Percentiles rank a stretch among this genome's conserved stretches.
Evolutionary conservation across 305 asterid genomes (phyloP).

Genomic region (Ilex paraguariensis): DNA sequence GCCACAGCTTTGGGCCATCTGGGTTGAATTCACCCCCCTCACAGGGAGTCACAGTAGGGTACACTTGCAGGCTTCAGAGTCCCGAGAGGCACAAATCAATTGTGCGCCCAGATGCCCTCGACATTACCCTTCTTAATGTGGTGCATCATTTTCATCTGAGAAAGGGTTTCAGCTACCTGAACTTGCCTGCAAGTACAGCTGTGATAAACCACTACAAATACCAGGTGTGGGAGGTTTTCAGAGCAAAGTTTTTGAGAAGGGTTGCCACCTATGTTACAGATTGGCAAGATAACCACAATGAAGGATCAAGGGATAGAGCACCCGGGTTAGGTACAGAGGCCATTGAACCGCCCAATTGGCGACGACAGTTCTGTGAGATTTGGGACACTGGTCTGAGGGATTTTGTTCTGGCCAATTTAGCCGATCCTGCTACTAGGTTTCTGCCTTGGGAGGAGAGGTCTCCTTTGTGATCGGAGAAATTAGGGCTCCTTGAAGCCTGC

Average conservation of each 20-base stretch:
- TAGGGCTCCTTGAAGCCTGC: slow-evolving; percentile 2
- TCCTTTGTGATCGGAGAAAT: slow-evolving; percentile 7
- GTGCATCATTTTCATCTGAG: slow-evolving; percentile 84
- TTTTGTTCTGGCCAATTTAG: slow-evolving; percentile 69
- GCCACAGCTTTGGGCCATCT: slow-evolving; percentile 94
- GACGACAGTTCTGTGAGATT: slow-evolving; percentile 74
- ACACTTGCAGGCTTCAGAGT: slow-evolving; percentile 81
- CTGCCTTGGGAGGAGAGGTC: slow-evolving; percentile 84
- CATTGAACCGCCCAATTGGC: slow-evolving; percentile 85
- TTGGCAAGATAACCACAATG: slow-evolving; percentile 86
- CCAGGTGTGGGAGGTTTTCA: slow-evolving; percentile 88
- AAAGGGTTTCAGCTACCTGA: slow-evolving; percentile 58
- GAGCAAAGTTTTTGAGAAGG: slow-evolving; percentile 74
- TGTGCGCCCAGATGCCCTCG: slow-evolving; percentile 67
- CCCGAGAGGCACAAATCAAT: slow-evolving; percentile 98
- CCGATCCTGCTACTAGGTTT: slow-evolving; percentile 57
- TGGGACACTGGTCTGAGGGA: slow-evolving; percentile 90
- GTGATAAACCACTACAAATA: slow-evolving; percentile 80
- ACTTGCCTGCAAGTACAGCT: slow-evolving; percentile 63
- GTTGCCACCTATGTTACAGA: slow-evolving; percentile 95
- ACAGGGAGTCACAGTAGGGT: slow-evolving; percentile 81
- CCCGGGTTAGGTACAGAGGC: slow-evolving; percentile 96
- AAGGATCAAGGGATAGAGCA: slow-evolving; percentile 91
- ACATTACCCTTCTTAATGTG: slow-evolving; percentile 68
- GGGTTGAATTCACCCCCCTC: slow-evolving; percentile 60